A percentile compares a stretch with the other conserved stretches of the same genome.
Evolutionary conservation across 495 filamentous ascomycete genomes (phyloP).

Genomic region (Neurospora sp.): DNA sequence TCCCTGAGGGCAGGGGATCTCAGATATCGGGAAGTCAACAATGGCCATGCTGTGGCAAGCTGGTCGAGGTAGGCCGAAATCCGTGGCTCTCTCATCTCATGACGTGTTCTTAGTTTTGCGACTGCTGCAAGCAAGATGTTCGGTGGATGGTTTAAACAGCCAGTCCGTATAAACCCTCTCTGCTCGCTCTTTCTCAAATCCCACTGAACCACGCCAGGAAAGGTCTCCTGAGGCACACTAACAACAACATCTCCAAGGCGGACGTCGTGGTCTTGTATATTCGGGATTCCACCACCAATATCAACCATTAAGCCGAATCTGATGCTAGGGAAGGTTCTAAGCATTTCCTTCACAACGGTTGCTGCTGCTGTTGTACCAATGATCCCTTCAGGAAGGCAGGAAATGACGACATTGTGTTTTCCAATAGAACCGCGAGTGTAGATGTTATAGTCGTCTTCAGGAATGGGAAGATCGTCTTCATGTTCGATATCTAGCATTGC

Average conservation of each 20-base stretch:
- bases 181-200: neutral
- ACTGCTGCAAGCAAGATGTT: neutral
- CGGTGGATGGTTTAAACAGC: neutral
- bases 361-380: conserved; percentile 27
- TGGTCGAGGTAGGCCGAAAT: neutral
- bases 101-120: neutral
- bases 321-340: conserved; percentile 29
- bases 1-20: neutral
- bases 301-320: conserved; percentile 37
- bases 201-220: neutral
- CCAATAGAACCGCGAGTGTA: conserved; percentile 34
- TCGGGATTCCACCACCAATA: conserved; percentile 20
- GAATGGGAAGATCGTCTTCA: neutral
- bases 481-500: neutral
- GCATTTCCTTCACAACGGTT: conserved; percentile 22
- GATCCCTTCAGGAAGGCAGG: conserved; percentile 24
- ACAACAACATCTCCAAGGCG: neutral
- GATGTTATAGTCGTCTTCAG: conserved; percentile 7
- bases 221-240: neutral
- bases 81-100: neutral
- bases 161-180: neutral
- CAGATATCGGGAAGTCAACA: neutral
- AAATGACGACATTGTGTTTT: conserved; percentile 34
- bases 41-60: too few species aligned
- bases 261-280: neutral